Evolutionary conservation across 2,329 filamentous ascomycete species (phyloP), one percentile per base, ranked within the genome.

Genomic region (Orbilia oligospora): DNA sequence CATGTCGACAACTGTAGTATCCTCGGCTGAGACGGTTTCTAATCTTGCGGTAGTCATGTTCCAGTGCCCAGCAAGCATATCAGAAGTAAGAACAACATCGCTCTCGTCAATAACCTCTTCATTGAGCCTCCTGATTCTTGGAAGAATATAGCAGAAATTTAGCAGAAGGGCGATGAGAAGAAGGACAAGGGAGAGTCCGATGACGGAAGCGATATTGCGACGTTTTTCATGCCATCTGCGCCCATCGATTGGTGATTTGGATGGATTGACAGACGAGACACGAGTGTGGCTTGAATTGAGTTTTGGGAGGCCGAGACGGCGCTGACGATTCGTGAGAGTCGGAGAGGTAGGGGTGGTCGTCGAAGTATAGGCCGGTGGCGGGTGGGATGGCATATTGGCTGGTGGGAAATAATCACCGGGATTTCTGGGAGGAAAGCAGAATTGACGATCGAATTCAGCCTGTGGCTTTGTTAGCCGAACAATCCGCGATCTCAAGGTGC

Each of bases 401-500:
- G 49, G 67, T 27, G 48, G 48, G 10, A n/a, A 51, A 5, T 24
- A 51, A 8, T 51, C 48, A 20, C 48, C 48, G 22, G 18, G 22
- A 51, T 24, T 51, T 16, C 48, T 16, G 9, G 48, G 48, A 51
- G 73, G 73, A 64, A 77, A 77, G 16, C 66, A 63, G 67, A 67
- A 77, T 61, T 77, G 67, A 33, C 73, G 73, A 55, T 77, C 73
- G 18, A 77, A 77, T 68, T 44, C 73, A 56, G 73, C 73, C 73
- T 77, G 73, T 33, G 22, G 49, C n/a, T 14, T 63, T 20, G 68
- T 71, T 56, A 77, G 67, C 44, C 49, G 56, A 22, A 27, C 20
- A 48, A 53, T 49, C 61, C 72, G 55, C 33, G 53, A 75, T 56
- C 33, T 58, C 55, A 70, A 38, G 18, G 38, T 20, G 30, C 24